phyloP scores from a whole-genome alignment of 2,329 filamentous ascomycete species.

The Ceratocystis albifundus region DNA sequence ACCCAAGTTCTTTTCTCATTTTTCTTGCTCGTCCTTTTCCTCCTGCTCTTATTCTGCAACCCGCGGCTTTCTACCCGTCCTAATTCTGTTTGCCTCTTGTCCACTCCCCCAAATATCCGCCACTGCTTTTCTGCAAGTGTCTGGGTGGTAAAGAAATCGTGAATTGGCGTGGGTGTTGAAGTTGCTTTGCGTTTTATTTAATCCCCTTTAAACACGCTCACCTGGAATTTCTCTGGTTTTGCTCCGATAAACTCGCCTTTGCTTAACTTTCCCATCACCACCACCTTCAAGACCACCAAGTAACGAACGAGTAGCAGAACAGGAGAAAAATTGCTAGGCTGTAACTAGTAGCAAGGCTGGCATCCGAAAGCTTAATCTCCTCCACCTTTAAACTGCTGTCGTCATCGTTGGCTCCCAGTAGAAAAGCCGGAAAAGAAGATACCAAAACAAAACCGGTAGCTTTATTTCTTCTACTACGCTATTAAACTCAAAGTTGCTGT shows the following conservation, averaged over 20 bases:
- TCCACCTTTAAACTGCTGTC: background rate
- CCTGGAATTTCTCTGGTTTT: background rate
- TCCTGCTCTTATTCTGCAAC: background rate
- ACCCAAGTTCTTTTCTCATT: conserved; percentile 1
- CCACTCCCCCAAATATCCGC: background rate
- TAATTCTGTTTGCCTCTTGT: background rate
- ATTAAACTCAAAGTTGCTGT: background rate
- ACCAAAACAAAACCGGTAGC: background rate
- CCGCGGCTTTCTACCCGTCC: background rate
- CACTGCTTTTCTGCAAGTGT: background rate
- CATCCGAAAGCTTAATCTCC: background rate
- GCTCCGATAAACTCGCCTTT: background rate
- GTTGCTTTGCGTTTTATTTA: background rate
- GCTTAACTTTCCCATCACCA: background rate
- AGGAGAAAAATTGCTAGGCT: background rate
- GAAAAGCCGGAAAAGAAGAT: background rate
- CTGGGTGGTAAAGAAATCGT: conserved; percentile 1
- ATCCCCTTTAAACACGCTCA: background rate
- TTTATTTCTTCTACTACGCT: background rate
- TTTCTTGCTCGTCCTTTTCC: background rate
- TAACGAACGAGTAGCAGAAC: background rate
- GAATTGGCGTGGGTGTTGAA: background rate
- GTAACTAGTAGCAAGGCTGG: background rate
- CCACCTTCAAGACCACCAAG: background rate
- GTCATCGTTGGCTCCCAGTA: background rate